phyloP scores from a whole-genome alignment of 495 filamentous ascomycete species.

The Tuber aestivum region DNA sequence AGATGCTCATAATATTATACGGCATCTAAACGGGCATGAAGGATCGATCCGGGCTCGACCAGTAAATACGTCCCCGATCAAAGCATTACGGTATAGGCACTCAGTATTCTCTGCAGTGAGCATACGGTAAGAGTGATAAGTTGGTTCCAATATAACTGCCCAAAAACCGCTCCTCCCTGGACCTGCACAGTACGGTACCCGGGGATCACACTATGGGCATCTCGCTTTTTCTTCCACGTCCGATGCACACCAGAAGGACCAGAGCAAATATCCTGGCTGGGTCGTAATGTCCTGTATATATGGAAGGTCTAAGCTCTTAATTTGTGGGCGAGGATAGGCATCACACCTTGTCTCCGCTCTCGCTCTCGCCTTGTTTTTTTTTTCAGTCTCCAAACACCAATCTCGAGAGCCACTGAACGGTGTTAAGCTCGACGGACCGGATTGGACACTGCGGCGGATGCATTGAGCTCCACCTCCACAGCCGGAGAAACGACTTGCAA shows the following conservation, averaged over 20 bases:
- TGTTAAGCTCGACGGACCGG: not conserved
- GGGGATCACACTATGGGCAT: not conserved
- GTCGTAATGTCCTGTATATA: not conserved
- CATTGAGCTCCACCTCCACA: not conserved
- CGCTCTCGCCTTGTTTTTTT: not conserved
- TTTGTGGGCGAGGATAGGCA: not conserved
- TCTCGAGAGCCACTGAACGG: not conserved
- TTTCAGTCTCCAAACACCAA: not conserved
- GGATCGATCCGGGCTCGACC: not conserved
- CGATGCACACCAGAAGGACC: not conserved
- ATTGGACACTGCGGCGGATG: not conserved
- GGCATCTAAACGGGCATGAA: not conserved
- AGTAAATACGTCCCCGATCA: not conserved
- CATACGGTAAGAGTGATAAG: not conserved
- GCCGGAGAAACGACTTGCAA: not conserved
- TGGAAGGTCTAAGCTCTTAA: not conserved
- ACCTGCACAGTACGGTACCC: not conserved
- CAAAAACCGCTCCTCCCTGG: not conserved
- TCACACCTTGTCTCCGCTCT: not conserved
- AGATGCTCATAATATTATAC: not conserved
- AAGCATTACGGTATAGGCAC: not conserved
- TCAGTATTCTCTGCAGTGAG: not conserved
- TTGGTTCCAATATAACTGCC: not conserved
- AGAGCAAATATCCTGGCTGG: not conserved
- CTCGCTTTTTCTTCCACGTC: not conserved